Evolutionary conservation across 202 grass and related monocot genomes (phyloP).

Genomic region (Cymbopogon flexuosus): DNA sequence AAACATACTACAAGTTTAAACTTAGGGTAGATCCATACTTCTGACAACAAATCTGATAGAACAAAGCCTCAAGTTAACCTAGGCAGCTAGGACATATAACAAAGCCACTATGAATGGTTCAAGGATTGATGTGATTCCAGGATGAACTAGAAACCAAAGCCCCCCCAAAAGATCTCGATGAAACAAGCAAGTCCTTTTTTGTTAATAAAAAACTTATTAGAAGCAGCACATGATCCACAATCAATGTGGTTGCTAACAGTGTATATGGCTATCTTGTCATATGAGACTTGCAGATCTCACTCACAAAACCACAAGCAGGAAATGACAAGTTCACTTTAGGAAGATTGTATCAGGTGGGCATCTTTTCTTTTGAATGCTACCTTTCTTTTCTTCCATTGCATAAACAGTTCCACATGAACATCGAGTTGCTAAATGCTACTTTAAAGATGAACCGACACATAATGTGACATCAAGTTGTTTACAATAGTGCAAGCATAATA

Average conservation of each 20-base stretch:
- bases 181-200: slow-evolving; percentile 5
- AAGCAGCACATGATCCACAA: not conserved
- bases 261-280: slow-evolving; percentile 30
- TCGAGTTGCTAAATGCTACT: not conserved
- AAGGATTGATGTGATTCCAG: not conserved
- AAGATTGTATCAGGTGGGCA: slow-evolving; percentile 59
- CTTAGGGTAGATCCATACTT: not conserved
- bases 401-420: not conserved
- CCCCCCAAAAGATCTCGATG: not conserved
- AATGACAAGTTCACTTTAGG: slow-evolving; percentile 50
- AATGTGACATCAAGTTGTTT: not conserved
- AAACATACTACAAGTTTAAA: not conserved
- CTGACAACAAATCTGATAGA: not conserved
- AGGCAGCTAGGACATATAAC: not conserved
- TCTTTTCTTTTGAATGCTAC: slow-evolving; percentile 43
- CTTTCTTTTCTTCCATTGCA: slow-evolving; percentile 58
- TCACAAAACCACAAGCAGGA: slow-evolving; percentile 53
- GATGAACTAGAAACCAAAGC: not conserved
- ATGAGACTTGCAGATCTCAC: slow-evolving; percentile 50
- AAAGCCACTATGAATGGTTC: not conserved
- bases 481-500: not conserved
- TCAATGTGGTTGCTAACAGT: not conserved
- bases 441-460: not conserved
- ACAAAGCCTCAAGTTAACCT: not conserved
- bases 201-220: not conserved